Base-by-base conservation (phyloP, 768 basidiomycete species). In the Boletus fagicola region DNA sequence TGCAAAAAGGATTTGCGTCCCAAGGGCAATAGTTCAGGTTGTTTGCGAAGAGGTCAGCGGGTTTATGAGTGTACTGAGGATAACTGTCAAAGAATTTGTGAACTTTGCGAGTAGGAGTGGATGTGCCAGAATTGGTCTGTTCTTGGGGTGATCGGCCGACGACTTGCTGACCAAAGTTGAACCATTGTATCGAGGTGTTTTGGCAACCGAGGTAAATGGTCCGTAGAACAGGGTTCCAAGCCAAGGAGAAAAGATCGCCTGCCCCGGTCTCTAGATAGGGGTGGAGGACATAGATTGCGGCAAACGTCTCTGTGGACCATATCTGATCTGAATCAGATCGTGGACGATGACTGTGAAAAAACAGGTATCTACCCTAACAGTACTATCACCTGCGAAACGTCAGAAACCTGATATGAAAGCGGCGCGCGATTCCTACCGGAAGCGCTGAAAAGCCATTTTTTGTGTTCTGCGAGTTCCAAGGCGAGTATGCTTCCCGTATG, bases 41-140 rank as follows among this genome's bases (percentile, higher is more conserved):
- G 28, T 81, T 83, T 16, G 89, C 87, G 51, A 79, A 72, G 13
- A 88, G 74, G 66, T 91, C 89, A 1, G 89, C 88, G 8, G 87
- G 79, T 39, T 76, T 80, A 42, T 84, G 81, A 43, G 84, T 83
- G 54, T 84, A 84, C 55, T 85, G 83, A 1, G 92, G 92, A 61
- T 93, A 90, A 63, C 88, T 91, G 67, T 94, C 92, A 67, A 97
- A 97, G 75, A 97, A 97, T 60, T 90, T 91, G 77, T 95, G 93
- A 35, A 80, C 84, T 62, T 82, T 83, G 59, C 78, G 80, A 28
- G 70, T 59, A 7, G 74, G 75, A 0, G 76, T 74, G n/a, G 71
- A 69, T 36, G 70, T 64, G 40, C 74, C 75, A 47, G 73, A 70
- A 42, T n/a, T 35, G 49, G 6, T 42, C 54, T 55, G 62, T 45